Conservation (phyloP, 306 rosid species). For the Elaeagnus macrophylla region DNA sequence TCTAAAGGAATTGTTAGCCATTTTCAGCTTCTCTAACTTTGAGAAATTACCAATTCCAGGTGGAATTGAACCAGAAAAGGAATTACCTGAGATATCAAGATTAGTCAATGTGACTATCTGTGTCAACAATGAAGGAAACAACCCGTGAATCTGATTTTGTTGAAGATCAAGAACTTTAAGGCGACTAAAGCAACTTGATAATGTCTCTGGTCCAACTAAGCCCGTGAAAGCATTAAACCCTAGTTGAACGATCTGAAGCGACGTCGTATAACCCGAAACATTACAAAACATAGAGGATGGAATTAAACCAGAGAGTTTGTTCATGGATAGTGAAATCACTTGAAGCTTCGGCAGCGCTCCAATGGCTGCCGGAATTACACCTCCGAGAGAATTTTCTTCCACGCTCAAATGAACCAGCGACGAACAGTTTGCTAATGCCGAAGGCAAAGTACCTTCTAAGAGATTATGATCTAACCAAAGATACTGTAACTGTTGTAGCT, state of each 20-base stretch:
- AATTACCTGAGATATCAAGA: constrained; percentile 63
- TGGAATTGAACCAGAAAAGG: constrained; percentile 57
- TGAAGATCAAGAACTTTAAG: constrained; percentile 69
- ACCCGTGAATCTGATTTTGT: constrained; percentile 47
- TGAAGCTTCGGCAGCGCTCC: constrained; percentile 70
- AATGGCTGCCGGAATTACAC: constrained; percentile 78
- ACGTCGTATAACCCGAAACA: constrained; percentile 47
- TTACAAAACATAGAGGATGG: constrained; percentile 76
- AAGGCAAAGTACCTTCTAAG: constrained; percentile 68
- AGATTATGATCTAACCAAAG: constrained; percentile 83
- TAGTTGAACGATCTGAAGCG: constrained; percentile 67
- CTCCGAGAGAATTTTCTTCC: constrained; percentile 64
- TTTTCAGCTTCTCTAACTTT: constrained; percentile 45
- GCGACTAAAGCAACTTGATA: constrained; percentile 45
- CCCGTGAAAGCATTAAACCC: constrained; percentile 76
- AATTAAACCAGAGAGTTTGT: constrained; percentile 62
- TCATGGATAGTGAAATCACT: constrained; percentile 65
- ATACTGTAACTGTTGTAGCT: constrained; percentile 61
- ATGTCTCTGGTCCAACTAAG: constrained; percentile 39
- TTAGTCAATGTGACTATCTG: constrained; percentile 36
- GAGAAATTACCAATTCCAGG: constrained; percentile 37
- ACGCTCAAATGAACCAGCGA: constrained; percentile 74
- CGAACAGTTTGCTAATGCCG: constrained; percentile 77
- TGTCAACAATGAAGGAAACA: constrained; percentile 71
- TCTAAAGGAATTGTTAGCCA: constrained; percentile 62